A percentile compares a stretch with the other conserved stretches of the same genome.
phyloP scores from a whole-genome alignment of 2,329 filamentous ascomycete genomes.

The Diatrype stigma region DNA sequence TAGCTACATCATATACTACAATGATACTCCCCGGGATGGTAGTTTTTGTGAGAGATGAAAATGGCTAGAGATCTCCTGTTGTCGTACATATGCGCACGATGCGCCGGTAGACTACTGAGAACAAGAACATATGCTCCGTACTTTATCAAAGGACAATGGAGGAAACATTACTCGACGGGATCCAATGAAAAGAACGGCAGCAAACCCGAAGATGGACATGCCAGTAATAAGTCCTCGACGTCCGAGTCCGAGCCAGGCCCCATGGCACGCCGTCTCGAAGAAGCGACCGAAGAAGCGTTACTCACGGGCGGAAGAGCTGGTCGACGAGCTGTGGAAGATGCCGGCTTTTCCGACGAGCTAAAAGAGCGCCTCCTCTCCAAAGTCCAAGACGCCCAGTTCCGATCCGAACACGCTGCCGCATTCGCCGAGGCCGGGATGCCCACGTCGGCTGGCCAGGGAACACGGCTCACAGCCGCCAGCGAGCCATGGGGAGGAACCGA shows the following conservation, averaged over 20 bases:
- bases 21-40: not conserved
- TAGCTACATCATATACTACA: not conserved
- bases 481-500: constrained; percentile 78
- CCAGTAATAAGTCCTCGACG: not conserved
- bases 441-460: constrained; percentile 61
- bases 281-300: constrained; percentile 61
- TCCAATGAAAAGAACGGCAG: constrained; percentile 2
- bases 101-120: constrained; percentile 4
- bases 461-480: constrained; percentile 62
- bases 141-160: constrained; percentile 1
- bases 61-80: constrained; percentile 16
- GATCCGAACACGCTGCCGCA: constrained; percentile 43
- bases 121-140: not conserved
- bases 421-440: constrained; percentile 46
- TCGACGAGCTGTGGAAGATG: constrained; percentile 56
- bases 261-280: constrained; percentile 54
- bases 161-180: constrained; percentile 8
- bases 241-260: constrained; percentile 32
- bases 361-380: constrained; percentile 55
- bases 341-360: constrained; percentile 60
- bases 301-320: constrained; percentile 56
- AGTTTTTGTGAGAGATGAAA: constrained; percentile 3
- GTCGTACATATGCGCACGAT: constrained; percentile 20
- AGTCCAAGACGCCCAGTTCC: constrained; percentile 52
- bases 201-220: constrained; percentile 1